phyloP scores from a whole-genome alignment of 352 stramenopile species.

The Phytopythium aichiense region DNA sequence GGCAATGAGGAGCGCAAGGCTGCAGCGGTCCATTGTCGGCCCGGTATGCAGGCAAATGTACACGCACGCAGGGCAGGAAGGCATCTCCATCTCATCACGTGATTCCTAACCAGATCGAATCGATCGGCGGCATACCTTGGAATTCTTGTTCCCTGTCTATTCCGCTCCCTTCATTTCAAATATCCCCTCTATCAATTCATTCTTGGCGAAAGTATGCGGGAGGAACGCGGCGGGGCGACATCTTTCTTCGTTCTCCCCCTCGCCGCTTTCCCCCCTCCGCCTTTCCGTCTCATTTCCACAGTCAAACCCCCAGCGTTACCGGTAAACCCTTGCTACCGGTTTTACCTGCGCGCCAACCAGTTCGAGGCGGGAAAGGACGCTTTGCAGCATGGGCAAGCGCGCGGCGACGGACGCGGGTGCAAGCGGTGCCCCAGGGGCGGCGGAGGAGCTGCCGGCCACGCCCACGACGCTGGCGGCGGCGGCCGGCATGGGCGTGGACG shows the following conservation, averaged over 20 bases:
- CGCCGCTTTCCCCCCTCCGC: background rate
- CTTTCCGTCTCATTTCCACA: background rate
- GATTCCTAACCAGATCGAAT: conserved; percentile 9
- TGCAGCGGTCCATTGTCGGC: background rate
- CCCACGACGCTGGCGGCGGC: background rate
- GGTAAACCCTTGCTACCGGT: conserved; percentile 24
- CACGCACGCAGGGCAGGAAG: background rate
- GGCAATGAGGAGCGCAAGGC: background rate
- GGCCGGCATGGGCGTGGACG: conserved; percentile 4
- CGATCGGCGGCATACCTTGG: background rate
- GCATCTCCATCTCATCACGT: conserved; percentile 4
- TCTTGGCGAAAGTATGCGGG: background rate
- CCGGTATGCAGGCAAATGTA: background rate
- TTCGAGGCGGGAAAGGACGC: conserved; percentile 5
- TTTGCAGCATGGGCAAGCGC: conserved; percentile 6
- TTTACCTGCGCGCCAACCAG: conserved; percentile 10
- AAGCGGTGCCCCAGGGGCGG: background rate
- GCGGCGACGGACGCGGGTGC: background rate
- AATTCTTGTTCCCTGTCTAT: background rate
- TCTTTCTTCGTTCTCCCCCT: background rate
- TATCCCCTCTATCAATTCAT: background rate
- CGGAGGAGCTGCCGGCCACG: background rate
- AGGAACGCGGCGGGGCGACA: conserved; percentile 8
- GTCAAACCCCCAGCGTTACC: conserved; percentile 1
- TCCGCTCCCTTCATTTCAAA: background rate